phyloP scores from a whole-genome alignment of 2,329 filamentous ascomycete genomes.

The Atkinsonella hypoxylon region DNA sequence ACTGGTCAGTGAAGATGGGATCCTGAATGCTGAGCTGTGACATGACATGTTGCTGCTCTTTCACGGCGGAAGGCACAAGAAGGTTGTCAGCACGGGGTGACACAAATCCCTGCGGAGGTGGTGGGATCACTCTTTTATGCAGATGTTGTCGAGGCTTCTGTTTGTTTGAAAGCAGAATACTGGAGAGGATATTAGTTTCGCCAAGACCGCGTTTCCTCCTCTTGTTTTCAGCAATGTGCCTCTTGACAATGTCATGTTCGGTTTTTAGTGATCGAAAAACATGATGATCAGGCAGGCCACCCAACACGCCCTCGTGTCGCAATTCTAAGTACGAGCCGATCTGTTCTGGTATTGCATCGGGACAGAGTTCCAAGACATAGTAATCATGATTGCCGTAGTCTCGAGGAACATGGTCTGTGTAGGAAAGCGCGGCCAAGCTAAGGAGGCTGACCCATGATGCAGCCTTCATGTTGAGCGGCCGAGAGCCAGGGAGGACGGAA shows the following conservation, averaged over 20 bases:
- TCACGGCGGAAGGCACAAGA: slow-evolving; percentile 31
- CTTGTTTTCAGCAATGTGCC: slow-evolving; percentile 39
- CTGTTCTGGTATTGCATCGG: slow-evolving; percentile 50
- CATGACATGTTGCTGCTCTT: slow-evolving; percentile 49
- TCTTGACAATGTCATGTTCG: slow-evolving; percentile 45
- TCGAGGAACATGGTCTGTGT: slow-evolving; percentile 42
- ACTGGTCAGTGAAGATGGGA: slow-evolving; percentile 87
- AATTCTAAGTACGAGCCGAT: slow-evolving; percentile 65
- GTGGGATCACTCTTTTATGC: slow-evolving; percentile 38
- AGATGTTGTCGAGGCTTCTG: slow-evolving; percentile 41
- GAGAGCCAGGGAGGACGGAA: not conserved
- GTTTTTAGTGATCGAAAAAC: slow-evolving; percentile 66
- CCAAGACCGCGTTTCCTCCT: slow-evolving; percentile 48
- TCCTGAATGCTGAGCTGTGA: slow-evolving; percentile 64
- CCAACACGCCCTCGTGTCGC: slow-evolving; percentile 68
- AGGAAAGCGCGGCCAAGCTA: slow-evolving; percentile 36
- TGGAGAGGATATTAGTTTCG: slow-evolving; percentile 51
- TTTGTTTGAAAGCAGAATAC: slow-evolving; percentile 70
- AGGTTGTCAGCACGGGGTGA: slow-evolving; percentile 8
- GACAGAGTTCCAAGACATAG: slow-evolving; percentile 77
- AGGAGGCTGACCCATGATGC: slow-evolving; percentile 40
- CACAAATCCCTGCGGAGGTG: slow-evolving; percentile 19
- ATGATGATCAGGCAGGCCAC: slow-evolving; percentile 69
- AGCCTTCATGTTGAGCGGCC: slow-evolving; percentile 33
- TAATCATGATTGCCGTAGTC: slow-evolving; percentile 79